Evolutionary conservation across 2,329 filamentous ascomycete genomes (phyloP).

Genomic region (Hypoxylon sp.): DNA sequence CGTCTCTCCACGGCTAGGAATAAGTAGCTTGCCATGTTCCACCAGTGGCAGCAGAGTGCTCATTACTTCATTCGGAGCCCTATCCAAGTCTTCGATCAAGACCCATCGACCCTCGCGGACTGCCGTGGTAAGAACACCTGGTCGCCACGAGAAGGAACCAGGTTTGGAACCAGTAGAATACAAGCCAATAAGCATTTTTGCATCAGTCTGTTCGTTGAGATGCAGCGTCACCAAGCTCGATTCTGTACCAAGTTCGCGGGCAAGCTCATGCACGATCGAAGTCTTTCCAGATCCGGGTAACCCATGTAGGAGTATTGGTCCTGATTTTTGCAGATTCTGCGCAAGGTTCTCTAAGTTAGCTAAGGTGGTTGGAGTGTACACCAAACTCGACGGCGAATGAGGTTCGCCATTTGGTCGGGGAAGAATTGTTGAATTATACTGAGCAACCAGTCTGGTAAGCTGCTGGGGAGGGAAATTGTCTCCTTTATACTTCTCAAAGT

Average conservation of each 20-base stretch:
- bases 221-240: constrained; percentile 92
- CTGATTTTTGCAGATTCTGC: constrained; percentile 73
- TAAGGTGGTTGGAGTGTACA: constrained; percentile 80
- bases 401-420: constrained; percentile 71
- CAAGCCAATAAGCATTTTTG: constrained; percentile 94
- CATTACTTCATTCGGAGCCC: constrained; percentile 94
- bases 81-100: constrained; percentile 95
- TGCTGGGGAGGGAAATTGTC: constrained; percentile 55
- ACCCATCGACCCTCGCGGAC: constrained; percentile 97
- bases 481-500: constrained; percentile 39
- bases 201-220: constrained; percentile 97
- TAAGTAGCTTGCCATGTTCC: constrained; percentile 89
- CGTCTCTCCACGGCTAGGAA: constrained; percentile 89
- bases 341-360: constrained; percentile 81
- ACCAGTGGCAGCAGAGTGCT: constrained; percentile 93
- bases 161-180: constrained; percentile 92
- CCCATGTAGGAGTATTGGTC: constrained; percentile 86
- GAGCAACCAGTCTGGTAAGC: constrained; percentile 73
- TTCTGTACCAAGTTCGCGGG: constrained; percentile 82
- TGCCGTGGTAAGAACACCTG: constrained; percentile 93
- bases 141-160: constrained; percentile 91
- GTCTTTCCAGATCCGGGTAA: constrained; percentile 93
- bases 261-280: constrained; percentile 84
- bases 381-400: constrained; percentile 66
- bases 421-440: constrained; percentile 77